Conservation (phyloP, 2,329 filamentous ascomycete species). For the Xylaria sp. region DNA sequence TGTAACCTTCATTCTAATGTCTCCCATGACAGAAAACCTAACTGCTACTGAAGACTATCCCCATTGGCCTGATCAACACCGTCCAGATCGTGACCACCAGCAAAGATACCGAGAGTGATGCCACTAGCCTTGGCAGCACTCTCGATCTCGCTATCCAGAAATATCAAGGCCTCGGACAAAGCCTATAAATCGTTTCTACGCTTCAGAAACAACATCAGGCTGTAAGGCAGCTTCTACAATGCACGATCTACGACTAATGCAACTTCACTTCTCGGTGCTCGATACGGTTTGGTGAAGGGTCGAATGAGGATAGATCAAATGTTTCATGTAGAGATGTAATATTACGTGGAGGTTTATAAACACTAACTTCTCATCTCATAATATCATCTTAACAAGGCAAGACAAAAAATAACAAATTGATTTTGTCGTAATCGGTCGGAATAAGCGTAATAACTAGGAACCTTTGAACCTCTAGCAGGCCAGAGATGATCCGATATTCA, state of each 20-base stretch:
- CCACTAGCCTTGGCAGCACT: constrained; percentile 25
- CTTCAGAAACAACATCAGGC: no score
- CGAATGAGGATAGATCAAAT: neutral
- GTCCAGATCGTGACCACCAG: neutral
- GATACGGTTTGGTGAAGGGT: no score
- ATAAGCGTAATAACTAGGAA: no score
- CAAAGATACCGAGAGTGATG: constrained; percentile 29
- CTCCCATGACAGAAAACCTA: neutral
- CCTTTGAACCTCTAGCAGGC: no score
- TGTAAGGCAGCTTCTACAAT: no score
- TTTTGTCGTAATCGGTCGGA: no score
- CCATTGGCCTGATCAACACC: constrained; percentile 25
- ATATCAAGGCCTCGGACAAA: no score
- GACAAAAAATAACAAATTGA: no score
- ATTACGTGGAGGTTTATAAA: neutral
- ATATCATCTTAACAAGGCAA: no score
- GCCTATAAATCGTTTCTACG: constrained; percentile 5
- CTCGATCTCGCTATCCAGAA: constrained; percentile 29
- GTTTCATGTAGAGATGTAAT: neutral
- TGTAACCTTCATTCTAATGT: neutral
- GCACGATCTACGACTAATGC: no score
- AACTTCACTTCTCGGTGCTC: no score
- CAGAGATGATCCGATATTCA: no score
- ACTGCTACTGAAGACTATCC: constrained; percentile 19
- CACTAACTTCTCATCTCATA: constrained; percentile 12